Base-by-base conservation (phyloP, 2,329 filamentous ascomycete species). In the Diaporthe citriasiana region DNA sequence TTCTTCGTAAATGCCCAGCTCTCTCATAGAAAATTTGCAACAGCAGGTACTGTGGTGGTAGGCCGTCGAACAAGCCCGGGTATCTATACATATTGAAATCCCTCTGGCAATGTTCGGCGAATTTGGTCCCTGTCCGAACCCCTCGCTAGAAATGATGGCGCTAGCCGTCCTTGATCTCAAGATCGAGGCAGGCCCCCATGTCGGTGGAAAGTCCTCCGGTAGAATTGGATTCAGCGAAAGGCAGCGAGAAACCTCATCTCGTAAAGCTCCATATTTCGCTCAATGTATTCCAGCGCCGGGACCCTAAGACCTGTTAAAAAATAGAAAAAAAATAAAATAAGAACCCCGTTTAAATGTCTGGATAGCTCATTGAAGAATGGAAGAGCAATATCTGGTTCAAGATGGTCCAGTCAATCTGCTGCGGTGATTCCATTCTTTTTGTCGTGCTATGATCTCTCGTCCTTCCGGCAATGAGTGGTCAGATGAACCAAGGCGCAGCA, bases 401-500 rank as follows among this genome's bases (percentile, higher is more conserved):
- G 33, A 4, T 38, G 47, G 30, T 13, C 33, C 63, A 68, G 13
- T 38, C 8, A 22, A 22, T 3, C 33, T 40, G n/a, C n/a, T 35
- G 45, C 19, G 45, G 63, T n/a, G n/a, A 13, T 22, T 13, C 53
- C 33, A 8, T 68, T 53, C 8, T 38, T 27, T 27, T 30, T 15
- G 9, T 53, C 40, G 19, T 68, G 17, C 8, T 22, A 22, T 68
- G n/a, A 30, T 12, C 17, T 40, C 47, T n/a, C 22, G 17, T 40
- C 13, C 33, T 27, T 17, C 13, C 12, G 33, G 15, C 13, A 4
- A 13, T n/a, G 33, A 53, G 33, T 30, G 47, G 33, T 80, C 76
- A 83, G 59, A 83, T 82, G 73, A 82, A 82, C 82, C 82, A 83
- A 9, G 82, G 82, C 42, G 78, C 79, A 22, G 77, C 77, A 56